Base-by-base conservation (phyloP, 768 basidiomycete species). In the Calvatia gigantea region DNA sequence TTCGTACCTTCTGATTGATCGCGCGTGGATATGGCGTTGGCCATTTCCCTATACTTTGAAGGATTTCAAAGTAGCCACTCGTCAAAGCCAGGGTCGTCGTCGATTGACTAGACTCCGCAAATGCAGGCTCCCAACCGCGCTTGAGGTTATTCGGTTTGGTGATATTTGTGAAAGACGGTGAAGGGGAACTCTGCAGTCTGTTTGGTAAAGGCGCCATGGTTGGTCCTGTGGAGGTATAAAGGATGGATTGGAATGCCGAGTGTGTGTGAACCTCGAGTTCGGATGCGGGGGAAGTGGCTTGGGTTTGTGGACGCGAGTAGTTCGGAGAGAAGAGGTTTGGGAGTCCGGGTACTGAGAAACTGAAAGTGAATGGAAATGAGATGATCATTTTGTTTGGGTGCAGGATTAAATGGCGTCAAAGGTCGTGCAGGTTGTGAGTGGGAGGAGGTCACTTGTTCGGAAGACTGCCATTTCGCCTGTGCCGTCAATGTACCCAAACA, bases 351-450 rank as follows among this genome's bases (percentile, higher is more conserved):
- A 87, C 81, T 32, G 76, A 66, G 57, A 89, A 75, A 14, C 68
- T 80, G 74, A 91, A 91, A 48, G 87, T 87, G 65, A 91, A 91
- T 11, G 86, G 80, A 62, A 89, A 89, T 3, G 74, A 59, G 9
- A 59, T 57, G 25, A 62, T 49, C 54, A 56, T 56, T 14, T 9
- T 44, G 60, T 53, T n/a, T n/a, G n/a, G n/a, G 17, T 8, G 17
- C 41, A 42, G 21, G 21, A 25, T 56, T 59, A 61, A 38, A 63
- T 56, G 4, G 6, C 43, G 49, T 63, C 33, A 47, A 48, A 48
- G 33, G 46, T 48, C 46, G 46, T 33, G 46, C 46, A 48, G 11
- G 41, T 42, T 23, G 41, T 21, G 11, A 8, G 41, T 42, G 17
- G 21, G 12, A 12, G 31, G 14, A 7, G 29, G 27, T 23, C 43